These are phyloP conservation scores for Alternaria consortialis DNA, from an alignment of 2,329 filamentous ascomycete species.

Conservation along the genomic window DNA sequence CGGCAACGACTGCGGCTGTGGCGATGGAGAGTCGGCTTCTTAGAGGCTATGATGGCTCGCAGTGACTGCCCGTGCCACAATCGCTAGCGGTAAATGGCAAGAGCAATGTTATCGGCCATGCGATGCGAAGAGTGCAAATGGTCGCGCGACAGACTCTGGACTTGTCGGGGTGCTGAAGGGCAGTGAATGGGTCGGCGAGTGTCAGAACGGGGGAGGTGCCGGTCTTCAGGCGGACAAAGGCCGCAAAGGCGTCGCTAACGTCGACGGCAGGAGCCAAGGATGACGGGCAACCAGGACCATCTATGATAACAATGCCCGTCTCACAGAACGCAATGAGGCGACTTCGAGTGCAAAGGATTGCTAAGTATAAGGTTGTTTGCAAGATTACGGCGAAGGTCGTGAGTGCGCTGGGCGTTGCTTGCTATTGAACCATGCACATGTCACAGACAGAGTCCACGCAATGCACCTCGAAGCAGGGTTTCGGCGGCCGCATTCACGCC, in stretches of 20 bases:
- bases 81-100: conserved; percentile 25
- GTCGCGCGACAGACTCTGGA: conserved; percentile 15
- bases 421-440: background rate
- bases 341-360: background rate
- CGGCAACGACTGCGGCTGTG: conserved; percentile 37
- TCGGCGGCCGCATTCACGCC: conserved; percentile 7
- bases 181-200: background rate
- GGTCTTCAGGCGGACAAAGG: conserved; percentile 18
- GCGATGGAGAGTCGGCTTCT: conserved; percentile 31
- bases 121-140: conserved; percentile 25
- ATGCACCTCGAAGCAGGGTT: conserved; percentile 6
- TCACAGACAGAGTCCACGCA: conserved; percentile 9
- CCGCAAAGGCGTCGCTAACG: conserved; percentile 13
- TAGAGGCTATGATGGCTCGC: conserved; percentile 16
- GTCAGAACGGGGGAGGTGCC: background rate
- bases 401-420: conserved; percentile 1
- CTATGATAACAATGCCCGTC: background rate
- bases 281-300: conserved; percentile 6
- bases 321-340: background rate
- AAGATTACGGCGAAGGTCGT: background rate
- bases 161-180: background rate
- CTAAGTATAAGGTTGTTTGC: background rate
- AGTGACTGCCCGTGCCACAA: conserved; percentile 26
- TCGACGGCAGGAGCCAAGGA: conserved; percentile 12
- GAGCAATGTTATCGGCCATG: conserved; percentile 32